These are phyloP conservation scores for Apocynum venetum DNA, from an alignment of 257 asterid species.

Conservation along the genomic window DNA sequence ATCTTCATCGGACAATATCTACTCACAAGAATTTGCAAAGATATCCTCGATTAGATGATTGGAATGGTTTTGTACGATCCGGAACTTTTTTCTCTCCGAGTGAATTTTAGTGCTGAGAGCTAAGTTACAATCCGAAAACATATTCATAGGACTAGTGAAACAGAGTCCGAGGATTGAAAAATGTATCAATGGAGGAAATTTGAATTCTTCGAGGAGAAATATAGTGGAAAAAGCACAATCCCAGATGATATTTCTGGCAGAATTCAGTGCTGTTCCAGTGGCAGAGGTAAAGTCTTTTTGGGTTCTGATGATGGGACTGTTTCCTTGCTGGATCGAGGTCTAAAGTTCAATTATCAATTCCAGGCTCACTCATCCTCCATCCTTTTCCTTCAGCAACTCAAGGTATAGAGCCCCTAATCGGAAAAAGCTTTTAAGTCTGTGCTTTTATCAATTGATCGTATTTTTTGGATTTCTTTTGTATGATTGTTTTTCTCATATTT, in stretches of 20 bases:
- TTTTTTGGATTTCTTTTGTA: not conserved
- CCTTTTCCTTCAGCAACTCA: slow-evolving; percentile 90
- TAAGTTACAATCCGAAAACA: not conserved
- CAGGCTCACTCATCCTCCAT: slow-evolving; percentile 83
- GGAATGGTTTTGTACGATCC: no score
- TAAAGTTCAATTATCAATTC: slow-evolving; percentile 70
- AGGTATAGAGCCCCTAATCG: slow-evolving; percentile 32
- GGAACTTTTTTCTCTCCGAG: not conserved
- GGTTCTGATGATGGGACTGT: slow-evolving; percentile 77
- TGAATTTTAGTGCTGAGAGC: not conserved
- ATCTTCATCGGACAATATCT: no score
- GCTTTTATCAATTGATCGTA: not conserved
- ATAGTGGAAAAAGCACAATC: slow-evolving; percentile 41
- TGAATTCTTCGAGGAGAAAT: slow-evolving; percentile 89
- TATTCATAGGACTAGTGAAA: not conserved
- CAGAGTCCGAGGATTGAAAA: not conserved
- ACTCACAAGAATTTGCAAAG: no score
- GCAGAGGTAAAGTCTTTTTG: slow-evolving; percentile 70
- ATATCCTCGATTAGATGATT: no score
- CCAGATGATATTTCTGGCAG: slow-evolving; percentile 57
- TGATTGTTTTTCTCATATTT: not conserved
- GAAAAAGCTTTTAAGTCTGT: not conserved
- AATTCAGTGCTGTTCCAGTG: slow-evolving; percentile 78
- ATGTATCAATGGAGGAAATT: slow-evolving; percentile 99
- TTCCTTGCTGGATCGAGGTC: slow-evolving; percentile 72